phyloP scores from a whole-genome alignment of 257 asterid species.

The Nicotiana tomentosiformis region DNA sequence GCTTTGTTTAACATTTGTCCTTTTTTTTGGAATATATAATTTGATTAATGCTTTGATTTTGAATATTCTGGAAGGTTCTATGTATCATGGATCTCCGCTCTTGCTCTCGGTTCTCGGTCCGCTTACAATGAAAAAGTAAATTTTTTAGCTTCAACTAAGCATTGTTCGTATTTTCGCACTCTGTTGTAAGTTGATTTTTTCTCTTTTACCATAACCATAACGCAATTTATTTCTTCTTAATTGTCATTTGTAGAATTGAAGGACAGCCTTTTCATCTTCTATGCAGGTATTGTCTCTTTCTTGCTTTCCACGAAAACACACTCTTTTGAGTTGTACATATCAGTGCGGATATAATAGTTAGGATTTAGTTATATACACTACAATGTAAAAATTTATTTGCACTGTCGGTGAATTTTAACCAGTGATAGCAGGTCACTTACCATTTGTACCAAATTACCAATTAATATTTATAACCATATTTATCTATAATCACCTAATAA shows the following conservation, averaged over 20 bases:
- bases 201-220: background rate
- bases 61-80: conserved; percentile 55
- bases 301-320: background rate
- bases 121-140: conserved; percentile 58
- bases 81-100: conserved; percentile 96
- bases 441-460: too few relatives aligned
- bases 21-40: background rate
- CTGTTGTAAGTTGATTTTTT: background rate
- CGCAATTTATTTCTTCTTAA: background rate
- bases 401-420: too few relatives aligned
- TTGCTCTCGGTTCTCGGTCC: conserved; percentile 79
- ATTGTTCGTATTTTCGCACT: background rate
- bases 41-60: background rate
- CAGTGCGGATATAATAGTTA: background rate
- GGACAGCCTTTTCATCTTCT: conserved; percentile 59
- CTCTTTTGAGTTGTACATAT: background rate
- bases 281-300: conserved; percentile 54
- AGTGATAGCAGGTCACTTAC: too few relatives aligned
- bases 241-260: conserved; percentile 35
- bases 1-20: background rate
- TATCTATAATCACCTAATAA: too few relatives aligned
- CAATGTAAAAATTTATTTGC: too few relatives aligned
- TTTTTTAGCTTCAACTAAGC: conserved; percentile 2
- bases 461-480: too few relatives aligned
- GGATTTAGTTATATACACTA: too few relatives aligned